Evolutionary conservation across 2,329 filamentous ascomycete species (phyloP).

Genomic region (Aspergillus nomiae): DNA sequence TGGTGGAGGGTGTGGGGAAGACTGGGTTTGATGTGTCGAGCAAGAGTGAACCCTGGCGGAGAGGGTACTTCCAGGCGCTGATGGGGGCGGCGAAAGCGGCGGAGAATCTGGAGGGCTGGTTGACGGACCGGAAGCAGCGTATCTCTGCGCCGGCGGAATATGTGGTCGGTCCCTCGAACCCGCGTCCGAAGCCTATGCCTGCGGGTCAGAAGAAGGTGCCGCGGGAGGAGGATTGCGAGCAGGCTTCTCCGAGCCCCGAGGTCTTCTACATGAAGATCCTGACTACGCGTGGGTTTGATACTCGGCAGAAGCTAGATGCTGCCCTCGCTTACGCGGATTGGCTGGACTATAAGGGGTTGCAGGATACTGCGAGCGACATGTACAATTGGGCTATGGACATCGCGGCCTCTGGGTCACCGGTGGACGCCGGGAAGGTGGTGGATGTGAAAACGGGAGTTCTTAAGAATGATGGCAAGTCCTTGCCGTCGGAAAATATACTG

Average conservation of each 20-base stretch:
- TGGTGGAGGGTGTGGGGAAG: slow-evolving; percentile 58
- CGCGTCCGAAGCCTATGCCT: slow-evolving; percentile 72
- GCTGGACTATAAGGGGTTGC: slow-evolving; percentile 73
- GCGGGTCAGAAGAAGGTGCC: slow-evolving; percentile 64
- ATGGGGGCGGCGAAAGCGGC: slow-evolving; percentile 75
- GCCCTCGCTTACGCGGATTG: slow-evolving; percentile 82
- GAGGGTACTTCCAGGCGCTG: slow-evolving; percentile 81
- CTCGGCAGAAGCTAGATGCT: slow-evolving; percentile 78
- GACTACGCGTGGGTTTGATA: slow-evolving; percentile 75
- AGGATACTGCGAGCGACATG: slow-evolving; percentile 68
- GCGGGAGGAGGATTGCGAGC: slow-evolving; percentile 72
- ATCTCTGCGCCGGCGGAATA: slow-evolving; percentile 71
- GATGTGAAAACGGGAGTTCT: slow-evolving; percentile 66
- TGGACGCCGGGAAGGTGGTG: slow-evolving; percentile 52
- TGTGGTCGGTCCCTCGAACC: slow-evolving; percentile 82
- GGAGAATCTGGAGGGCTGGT: slow-evolving; percentile 79
- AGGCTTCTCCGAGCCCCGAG: slow-evolving; percentile 70
- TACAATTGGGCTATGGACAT: slow-evolving; percentile 77
- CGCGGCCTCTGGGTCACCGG: slow-evolving; percentile 59
- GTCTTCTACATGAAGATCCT: slow-evolving; percentile 80
- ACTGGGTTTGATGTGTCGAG: slow-evolving; percentile 68
- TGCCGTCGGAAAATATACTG: slow-evolving; percentile 73
- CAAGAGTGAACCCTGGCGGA: slow-evolving; percentile 81
- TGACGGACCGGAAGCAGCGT: slow-evolving; percentile 67
- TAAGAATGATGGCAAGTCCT: slow-evolving; percentile 55